Percentiles rank a stretch among this genome's conserved stretches.
Evolutionary conservation across 495 filamentous ascomycete genomes (phyloP).

Genomic region (Aspergillus asperescens): DNA sequence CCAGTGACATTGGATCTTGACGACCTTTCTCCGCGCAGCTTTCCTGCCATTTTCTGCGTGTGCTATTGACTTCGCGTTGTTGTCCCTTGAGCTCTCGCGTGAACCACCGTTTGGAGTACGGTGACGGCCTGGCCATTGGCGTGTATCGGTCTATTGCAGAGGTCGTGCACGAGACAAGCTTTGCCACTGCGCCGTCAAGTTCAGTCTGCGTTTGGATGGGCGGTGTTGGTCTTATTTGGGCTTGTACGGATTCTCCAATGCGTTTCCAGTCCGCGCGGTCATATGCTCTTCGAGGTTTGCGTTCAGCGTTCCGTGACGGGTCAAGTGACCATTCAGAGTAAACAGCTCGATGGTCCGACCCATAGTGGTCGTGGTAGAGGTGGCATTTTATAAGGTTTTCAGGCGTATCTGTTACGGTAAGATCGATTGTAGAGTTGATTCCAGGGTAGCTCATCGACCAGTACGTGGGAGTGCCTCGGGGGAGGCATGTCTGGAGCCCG

Average conservation of each 20-base stretch:
- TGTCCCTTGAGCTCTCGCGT: constrained; percentile 20
- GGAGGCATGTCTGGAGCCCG: constrained; percentile 9
- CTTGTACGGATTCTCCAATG: constrained; percentile 16
- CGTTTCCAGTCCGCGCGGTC: constrained; percentile 23
- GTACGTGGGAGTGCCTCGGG: constrained; percentile 1
- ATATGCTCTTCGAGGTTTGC: constrained; percentile 21
- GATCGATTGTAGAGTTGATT: constrained; percentile 10
- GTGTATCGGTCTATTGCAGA: constrained; percentile 2
- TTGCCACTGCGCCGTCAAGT: not conserved
- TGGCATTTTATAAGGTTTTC: constrained; percentile 18
- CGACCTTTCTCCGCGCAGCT: constrained; percentile 12
- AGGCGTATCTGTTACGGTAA: constrained; percentile 11
- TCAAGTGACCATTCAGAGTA: constrained; percentile 27
- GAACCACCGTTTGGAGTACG: constrained; percentile 26
- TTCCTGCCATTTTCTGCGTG: constrained; percentile 17
- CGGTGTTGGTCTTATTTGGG: constrained; percentile 9
- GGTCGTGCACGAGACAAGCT: no score
- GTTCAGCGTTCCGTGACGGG: no score
- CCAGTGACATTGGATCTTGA: not conserved
- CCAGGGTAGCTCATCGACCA: constrained; percentile 15
- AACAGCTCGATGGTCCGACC: constrained; percentile 16
- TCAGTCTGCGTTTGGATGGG: constrained; percentile 7
- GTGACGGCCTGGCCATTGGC: constrained; percentile 9
- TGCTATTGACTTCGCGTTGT: constrained; percentile 17
- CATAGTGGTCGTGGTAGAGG: constrained; percentile 19